These are phyloP conservation scores for Carex scoparia DNA, from an alignment of 176 grass and related monocot species.

Conservation along the genomic window DNA sequence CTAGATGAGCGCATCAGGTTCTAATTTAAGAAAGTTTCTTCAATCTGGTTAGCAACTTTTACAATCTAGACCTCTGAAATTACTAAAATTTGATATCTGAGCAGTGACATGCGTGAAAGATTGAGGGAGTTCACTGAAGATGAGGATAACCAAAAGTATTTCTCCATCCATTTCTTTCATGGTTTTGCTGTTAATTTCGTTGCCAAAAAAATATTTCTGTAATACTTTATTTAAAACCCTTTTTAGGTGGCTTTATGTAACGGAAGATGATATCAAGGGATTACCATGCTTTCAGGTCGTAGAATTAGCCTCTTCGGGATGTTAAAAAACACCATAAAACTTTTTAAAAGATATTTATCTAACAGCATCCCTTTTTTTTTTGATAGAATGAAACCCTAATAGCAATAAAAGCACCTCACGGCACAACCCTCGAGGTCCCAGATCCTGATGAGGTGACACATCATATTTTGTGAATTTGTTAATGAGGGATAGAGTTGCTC, in stretches of 20 bases:
- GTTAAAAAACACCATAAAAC: neutral
- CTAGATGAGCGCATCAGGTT: constrained; percentile 76
- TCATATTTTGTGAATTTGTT: neutral
- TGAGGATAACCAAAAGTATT: constrained; percentile 67
- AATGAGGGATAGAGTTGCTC: neutral
- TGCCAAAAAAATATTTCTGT: constrained; percentile 6
- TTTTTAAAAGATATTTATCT: neutral
- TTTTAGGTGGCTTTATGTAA: constrained; percentile 84
- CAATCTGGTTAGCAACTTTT: constrained; percentile 9
- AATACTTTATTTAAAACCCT: constrained; percentile 5
- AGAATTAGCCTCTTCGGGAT: neutral
- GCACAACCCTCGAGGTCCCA: constrained; percentile 84
- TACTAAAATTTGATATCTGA: constrained; percentile 26
- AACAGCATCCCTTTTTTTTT: neutral
- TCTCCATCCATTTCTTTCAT: constrained; percentile 5
- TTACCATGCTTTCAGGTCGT: constrained; percentile 86
- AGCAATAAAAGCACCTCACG: constrained; percentile 91
- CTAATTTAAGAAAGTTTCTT: constrained; percentile 2
- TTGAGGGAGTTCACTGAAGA: constrained; percentile 66
- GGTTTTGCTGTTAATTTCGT: constrained; percentile 4
- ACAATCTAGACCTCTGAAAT: constrained; percentile 24
- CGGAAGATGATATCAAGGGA: constrained; percentile 93
- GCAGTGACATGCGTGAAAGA: constrained; percentile 70
- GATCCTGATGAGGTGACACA: constrained; percentile 68
- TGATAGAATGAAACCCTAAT: constrained; percentile 80